Base-by-base conservation (phyloP, 208 protist genomes). In the Herpetomonas samuelpessoai region DNA sequence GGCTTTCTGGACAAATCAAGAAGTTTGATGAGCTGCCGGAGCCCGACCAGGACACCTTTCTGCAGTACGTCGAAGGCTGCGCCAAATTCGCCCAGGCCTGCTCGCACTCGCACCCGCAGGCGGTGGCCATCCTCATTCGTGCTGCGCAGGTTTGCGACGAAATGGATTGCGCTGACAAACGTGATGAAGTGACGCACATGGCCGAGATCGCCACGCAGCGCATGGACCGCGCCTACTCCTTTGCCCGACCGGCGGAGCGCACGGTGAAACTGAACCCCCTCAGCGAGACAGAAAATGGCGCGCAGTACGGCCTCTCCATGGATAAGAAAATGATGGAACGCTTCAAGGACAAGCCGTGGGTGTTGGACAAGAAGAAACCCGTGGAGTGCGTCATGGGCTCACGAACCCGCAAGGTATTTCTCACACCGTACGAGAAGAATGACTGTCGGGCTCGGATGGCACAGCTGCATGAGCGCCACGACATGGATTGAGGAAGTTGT, bases 101-200 rank as follows among this genome's bases (percentile, higher is more conserved):
- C 55, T 86, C 84, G 19, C 89, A 96, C 69, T 88, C 89, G 14
- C 89, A 96, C 71, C 83, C 86, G 0, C 76, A 91, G 19, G 78
- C 89, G 14, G 89, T 90, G 10, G 83, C 78, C 2, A 71, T 93
- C 27, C 71, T 96, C 46, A 41, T 96, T 18, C 86, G 89, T 14
- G 81, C 73, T 0, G 78, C 86, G 24, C 77, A 88, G 45, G 91
- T 96, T 48, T 96, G 89, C 68, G 89, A 96, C 49, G 89, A 96
- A 21, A 92, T 96, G 75, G 79, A 83, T 2, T 96, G 89, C 56
- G 51, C 47, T 10, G 77, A 83, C 25, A 96, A 96, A 64, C 71
- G 89, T 10, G 86, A 92, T 53, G 89, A 96, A 63, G 69, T 96
- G 75, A 67, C 87, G 45, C 79, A 86, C 56, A 73, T 96, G 35